Evolutionary conservation across 1,284 basidiomycete genomes (phyloP).

Genomic region (Fomitopsis palustris): DNA sequence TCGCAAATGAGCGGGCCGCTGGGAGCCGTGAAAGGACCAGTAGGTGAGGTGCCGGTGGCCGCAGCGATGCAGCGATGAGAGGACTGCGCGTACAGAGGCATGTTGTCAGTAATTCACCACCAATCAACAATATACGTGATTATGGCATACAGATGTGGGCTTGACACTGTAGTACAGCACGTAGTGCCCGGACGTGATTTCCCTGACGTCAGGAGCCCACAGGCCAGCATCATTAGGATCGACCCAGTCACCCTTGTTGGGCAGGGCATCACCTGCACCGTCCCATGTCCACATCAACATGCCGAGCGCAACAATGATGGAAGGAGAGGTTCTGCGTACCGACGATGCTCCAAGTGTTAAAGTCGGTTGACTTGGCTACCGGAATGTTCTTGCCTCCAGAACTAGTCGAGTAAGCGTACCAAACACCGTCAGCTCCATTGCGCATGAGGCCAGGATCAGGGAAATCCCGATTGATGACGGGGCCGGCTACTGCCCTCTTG

Average conservation of each 20-base stretch:
- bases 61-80: slow-evolving; percentile 18
- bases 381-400: slow-evolving; percentile 1
- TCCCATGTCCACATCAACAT: background rate
- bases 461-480: slow-evolving; percentile 4
- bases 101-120: background rate
- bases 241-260: background rate
- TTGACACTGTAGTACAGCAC: slow-evolving; percentile 5
- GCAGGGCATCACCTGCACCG: background rate
- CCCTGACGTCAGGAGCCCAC: slow-evolving; percentile 5
- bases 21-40: slow-evolving; percentile 19
- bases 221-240: background rate
- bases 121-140: too few relatives aligned
- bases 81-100: slow-evolving; percentile 11
- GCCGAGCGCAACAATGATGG: background rate
- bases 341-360: background rate
- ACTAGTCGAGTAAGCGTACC: slow-evolving; percentile 8
- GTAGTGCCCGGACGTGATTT: slow-evolving; percentile 1
- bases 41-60: slow-evolving; percentile 14
- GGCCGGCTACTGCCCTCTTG: background rate
- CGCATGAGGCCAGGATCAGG: slow-evolving; percentile 5
- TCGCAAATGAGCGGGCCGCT: slow-evolving; percentile 16
- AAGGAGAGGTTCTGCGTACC: background rate
- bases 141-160: background rate
- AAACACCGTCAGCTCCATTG: slow-evolving; percentile 1
- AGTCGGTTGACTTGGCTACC: slow-evolving; percentile 1